Evolutionary conservation across 805 yeast genomes (phyloP).

Genomic region (Suhomyces sp.): DNA sequence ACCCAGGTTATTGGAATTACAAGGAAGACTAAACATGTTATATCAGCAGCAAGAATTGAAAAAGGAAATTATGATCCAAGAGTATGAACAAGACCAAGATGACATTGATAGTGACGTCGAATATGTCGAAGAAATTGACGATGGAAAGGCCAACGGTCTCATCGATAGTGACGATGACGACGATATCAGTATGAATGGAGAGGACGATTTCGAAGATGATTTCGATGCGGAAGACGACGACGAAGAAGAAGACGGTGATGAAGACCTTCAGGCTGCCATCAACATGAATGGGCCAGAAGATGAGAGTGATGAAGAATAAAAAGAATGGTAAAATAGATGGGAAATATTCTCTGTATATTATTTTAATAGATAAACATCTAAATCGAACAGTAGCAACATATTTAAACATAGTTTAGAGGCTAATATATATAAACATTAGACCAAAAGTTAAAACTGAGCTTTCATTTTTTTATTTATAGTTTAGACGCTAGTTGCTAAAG

Average conservation of each 20-base stretch:
- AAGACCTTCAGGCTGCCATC: conserved; percentile 9
- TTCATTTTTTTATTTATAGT: background rate
- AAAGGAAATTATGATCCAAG: conserved; percentile 34
- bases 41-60: conserved; percentile 43
- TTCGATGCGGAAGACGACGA: conserved; percentile 17
- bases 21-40: conserved; percentile 48
- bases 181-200: conserved; percentile 13
- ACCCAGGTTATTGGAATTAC: conserved; percentile 49
- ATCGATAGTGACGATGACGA: conserved; percentile 10
- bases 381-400: background rate
- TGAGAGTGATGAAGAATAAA: conserved; percentile 18
- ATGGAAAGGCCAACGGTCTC: conserved; percentile 31
- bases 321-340: background rate
- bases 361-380: background rate
- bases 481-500: conserved; percentile 24
- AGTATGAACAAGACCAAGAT: conserved; percentile 25
- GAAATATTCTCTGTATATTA: background rate
- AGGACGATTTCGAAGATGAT: conserved; percentile 16
- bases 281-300: conserved; percentile 16
- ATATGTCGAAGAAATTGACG: conserved; percentile 66
- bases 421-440: background rate
- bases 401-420: background rate
- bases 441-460: background rate
- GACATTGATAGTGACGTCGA: conserved; percentile 56
- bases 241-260: conserved; percentile 22